A percentile compares a stretch with the other conserved stretches of the same genome.
These are phyloP conservation scores for Selaginella moellendorffii DNA, from an alignment of 75 land plant species.

Conservation along the genomic window DNA sequence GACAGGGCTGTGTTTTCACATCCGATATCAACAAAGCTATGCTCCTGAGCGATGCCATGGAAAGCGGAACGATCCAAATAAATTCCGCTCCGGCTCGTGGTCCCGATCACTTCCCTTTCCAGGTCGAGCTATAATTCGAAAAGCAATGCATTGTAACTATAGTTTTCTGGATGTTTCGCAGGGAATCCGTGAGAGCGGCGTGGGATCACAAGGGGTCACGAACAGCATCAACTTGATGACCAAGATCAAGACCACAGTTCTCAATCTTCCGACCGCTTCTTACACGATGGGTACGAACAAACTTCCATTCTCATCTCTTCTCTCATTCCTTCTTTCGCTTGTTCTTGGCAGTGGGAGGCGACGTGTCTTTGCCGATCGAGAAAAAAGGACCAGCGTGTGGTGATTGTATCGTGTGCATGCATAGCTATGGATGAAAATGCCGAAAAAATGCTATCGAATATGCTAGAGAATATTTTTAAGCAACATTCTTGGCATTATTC, in stretches of 20 bases:
- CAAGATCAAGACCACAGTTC: constrained; percentile 4
- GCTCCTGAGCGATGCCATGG: constrained; percentile 8
- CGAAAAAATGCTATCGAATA: no score
- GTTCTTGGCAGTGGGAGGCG: not conserved
- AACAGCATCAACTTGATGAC: constrained; percentile 5
- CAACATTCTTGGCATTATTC: no score
- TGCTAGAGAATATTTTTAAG: no score
- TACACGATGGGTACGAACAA: constrained; percentile 3
- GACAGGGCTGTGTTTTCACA: constrained; percentile 1
- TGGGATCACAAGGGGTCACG: constrained; percentile 5
- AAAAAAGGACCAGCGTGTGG: not conserved
- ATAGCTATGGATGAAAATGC: not conserved
- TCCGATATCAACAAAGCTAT: constrained; percentile 2
- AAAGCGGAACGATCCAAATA: constrained; percentile 2
- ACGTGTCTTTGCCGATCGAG: not conserved
- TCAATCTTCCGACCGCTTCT: constrained; percentile 4
- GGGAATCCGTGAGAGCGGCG: constrained; percentile 4
- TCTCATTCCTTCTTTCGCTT: no score
- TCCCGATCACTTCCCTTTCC: constrained; percentile 10
- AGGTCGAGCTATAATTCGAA: not conserved
- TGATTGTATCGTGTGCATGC: not conserved
- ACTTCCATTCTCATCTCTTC: not conserved
- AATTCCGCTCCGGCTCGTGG: constrained; percentile 4
- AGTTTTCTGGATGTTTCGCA: not conserved
- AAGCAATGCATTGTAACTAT: no score